phyloP scores from a whole-genome alignment of 2,329 filamentous ascomycete genomes.

The Cladorrhinum sp. region DNA sequence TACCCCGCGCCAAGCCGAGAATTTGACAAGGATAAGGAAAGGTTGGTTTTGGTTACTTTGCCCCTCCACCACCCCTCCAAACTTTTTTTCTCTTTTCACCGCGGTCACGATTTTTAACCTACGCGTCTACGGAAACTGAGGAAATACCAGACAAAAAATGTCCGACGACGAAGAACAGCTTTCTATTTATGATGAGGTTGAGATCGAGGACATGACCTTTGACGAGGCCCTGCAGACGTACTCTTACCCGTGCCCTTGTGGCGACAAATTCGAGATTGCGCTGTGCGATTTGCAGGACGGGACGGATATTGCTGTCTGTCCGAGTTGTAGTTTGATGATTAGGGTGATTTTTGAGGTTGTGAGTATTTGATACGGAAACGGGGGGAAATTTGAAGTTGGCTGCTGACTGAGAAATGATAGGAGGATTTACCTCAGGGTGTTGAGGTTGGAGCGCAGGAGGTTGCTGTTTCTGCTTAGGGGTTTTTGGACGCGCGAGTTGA shows the following conservation, averaged over 20 bases:
- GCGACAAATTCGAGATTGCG: slow-evolving; percentile 90
- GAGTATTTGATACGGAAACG: slow-evolving; percentile 31
- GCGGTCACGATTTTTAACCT: neutral
- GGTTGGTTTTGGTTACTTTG: slow-evolving; percentile 1
- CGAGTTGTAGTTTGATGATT: slow-evolving; percentile 96
- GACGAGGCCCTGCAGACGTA: slow-evolving; percentile 81
- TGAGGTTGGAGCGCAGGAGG: slow-evolving; percentile 33
- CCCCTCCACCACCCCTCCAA: slow-evolving; percentile 25
- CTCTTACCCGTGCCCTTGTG: slow-evolving; percentile 94
- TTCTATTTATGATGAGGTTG: slow-evolving; percentile 93
- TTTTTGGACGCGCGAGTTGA: neutral
- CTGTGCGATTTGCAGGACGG: slow-evolving; percentile 82
- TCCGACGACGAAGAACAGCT: slow-evolving; percentile 59
- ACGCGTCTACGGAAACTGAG: no score
- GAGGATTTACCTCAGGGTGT: slow-evolving; percentile 44
- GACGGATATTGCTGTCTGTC: slow-evolving; percentile 89
- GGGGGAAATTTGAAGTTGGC: neutral
- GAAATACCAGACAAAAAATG: no score
- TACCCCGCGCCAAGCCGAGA: slow-evolving; percentile 13
- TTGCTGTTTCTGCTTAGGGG: slow-evolving; percentile 41
- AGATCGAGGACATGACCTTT: slow-evolving; percentile 98
- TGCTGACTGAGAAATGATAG: slow-evolving; percentile 28
- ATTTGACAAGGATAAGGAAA: neutral
- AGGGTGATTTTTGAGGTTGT: slow-evolving; percentile 88
- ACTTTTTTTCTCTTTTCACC: slow-evolving; percentile 6